These are phyloP conservation scores for Ambrosiella cleistominuta DNA, from an alignment of 2,329 filamentous ascomycete species.

Conservation along the genomic window DNA sequence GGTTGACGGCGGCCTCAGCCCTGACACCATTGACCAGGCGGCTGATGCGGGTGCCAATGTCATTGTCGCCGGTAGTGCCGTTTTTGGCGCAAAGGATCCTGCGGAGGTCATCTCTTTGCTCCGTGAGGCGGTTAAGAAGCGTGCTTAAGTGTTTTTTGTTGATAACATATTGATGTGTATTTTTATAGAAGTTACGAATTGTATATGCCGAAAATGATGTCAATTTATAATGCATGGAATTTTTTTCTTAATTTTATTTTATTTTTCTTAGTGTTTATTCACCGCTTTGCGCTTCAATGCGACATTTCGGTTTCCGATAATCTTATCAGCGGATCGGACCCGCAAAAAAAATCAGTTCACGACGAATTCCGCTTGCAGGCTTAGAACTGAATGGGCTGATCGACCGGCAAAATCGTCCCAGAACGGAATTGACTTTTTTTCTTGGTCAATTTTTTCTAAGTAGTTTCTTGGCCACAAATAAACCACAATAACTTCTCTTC, in stretches of 20 bases:
- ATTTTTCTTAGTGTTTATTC: not conserved
- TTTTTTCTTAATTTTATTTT: not conserved
- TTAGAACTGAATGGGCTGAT: slow-evolving; percentile 11
- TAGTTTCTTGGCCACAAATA: not conserved
- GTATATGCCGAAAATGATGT: not conserved
- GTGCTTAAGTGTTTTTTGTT: slow-evolving; percentile 23
- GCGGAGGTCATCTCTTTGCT: slow-evolving; percentile 70
- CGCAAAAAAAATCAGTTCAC: slow-evolving; percentile 8
- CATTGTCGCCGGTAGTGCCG: slow-evolving; percentile 89
- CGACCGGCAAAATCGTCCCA: slow-evolving; percentile 7
- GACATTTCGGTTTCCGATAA: slow-evolving; percentile 9
- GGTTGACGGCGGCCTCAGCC: slow-evolving; percentile 81
- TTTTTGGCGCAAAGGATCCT: slow-evolving; percentile 84
- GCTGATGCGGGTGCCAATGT: slow-evolving; percentile 94
- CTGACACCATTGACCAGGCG: slow-evolving; percentile 79
- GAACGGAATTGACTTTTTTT: not conserved
- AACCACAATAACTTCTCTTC: not conserved
- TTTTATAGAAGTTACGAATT: not conserved
- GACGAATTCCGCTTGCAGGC: not conserved
- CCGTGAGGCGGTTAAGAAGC: slow-evolving; percentile 58
- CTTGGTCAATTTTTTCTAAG: slow-evolving; percentile 4
- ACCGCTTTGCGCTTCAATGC: not conserved
- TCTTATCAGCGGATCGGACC: slow-evolving; percentile 10
- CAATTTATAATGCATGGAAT: not conserved
- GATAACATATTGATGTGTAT: not conserved